These are phyloP conservation scores for Diaporthe sp. DNA, from an alignment of 2,329 filamentous ascomycete species.

Conservation along the genomic window DNA sequence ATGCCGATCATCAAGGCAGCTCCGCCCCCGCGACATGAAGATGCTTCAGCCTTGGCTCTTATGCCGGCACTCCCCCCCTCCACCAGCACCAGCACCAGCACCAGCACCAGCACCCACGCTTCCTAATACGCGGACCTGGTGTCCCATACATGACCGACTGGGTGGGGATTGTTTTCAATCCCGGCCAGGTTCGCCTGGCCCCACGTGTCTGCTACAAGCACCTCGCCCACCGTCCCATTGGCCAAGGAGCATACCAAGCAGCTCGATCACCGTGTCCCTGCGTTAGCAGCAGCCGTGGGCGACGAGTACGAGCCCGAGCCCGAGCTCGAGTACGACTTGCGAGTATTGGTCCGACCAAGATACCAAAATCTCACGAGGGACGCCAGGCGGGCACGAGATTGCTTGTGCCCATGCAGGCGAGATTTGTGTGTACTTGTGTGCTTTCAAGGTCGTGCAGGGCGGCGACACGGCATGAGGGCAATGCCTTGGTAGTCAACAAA, in stretches of 20 bases:
- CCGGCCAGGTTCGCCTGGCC: slow-evolving; percentile 7
- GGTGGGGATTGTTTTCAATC: slow-evolving; percentile 11
- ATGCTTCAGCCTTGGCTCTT: slow-evolving; percentile 11
- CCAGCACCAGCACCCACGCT: background rate
- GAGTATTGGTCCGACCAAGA: background rate
- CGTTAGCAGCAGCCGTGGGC: background rate
- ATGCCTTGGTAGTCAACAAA: background rate
- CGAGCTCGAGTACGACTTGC: background rate
- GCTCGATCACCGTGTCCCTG: background rate
- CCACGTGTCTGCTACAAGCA: slow-evolving; percentile 21
- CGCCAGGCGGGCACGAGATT: background rate
- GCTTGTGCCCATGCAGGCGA: background rate
- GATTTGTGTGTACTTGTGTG: no score
- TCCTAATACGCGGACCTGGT: background rate
- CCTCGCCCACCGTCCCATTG: background rate
- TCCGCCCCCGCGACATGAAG: slow-evolving; percentile 12
- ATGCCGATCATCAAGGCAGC: slow-evolving; percentile 12
- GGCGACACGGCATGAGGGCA: background rate
- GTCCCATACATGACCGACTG: background rate
- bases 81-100: no score
- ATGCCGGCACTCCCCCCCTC: background rate
- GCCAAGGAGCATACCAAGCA: background rate
- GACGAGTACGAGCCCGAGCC: slow-evolving; percentile 8
- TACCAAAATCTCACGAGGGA: no score
- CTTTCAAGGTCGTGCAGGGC: background rate